phyloP scores from a whole-genome alignment of 2,329 filamentous ascomycete species.

The Aspergillus tubingensis region DNA sequence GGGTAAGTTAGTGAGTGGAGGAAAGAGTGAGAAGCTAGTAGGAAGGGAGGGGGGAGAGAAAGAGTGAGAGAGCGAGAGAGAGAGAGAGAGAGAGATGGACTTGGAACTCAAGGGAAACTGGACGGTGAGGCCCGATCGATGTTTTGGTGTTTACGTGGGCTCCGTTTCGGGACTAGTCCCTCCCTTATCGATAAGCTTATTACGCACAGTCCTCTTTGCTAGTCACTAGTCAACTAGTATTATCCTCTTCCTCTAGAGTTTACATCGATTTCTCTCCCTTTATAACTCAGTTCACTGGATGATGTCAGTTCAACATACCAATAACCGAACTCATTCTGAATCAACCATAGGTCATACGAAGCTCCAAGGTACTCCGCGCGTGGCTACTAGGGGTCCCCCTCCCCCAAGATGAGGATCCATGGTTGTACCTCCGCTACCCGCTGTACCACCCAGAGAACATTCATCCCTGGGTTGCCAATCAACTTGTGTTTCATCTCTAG shows the following conservation, averaged over 20 bases:
- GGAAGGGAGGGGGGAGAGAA: conserved; percentile 5
- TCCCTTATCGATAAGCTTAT: conserved; percentile 48
- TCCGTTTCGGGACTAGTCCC: conserved; percentile 39
- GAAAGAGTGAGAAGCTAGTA: neutral
- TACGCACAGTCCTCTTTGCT: conserved; percentile 16
- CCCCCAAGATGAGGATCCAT: conserved; percentile 18
- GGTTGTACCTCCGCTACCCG: conserved; percentile 25
- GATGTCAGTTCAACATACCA: too few relatives aligned
- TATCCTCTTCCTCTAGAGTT: neutral
- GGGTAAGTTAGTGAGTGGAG: neutral
- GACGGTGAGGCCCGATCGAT: conserved; percentile 40
- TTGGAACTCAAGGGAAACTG: conserved; percentile 17
- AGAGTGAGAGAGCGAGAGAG: conserved; percentile 13
- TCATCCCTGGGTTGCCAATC: conserved; percentile 10
- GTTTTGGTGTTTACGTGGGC: conserved; percentile 42
- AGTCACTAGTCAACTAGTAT: neutral
- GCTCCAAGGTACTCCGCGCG: neutral
- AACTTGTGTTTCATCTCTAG: neutral
- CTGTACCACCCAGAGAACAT: conserved; percentile 18
- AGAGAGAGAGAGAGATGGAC: conserved; percentile 11
- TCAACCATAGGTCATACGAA: conserved; percentile 48
- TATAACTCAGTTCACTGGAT: neutral
- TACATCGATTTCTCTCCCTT: conserved; percentile 33
- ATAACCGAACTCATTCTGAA: too few relatives aligned
- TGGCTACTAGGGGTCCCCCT: too few relatives aligned